Conservation (phyloP, 2,329 filamentous ascomycete genomes). For the Monosporascus sp. region DNA sequence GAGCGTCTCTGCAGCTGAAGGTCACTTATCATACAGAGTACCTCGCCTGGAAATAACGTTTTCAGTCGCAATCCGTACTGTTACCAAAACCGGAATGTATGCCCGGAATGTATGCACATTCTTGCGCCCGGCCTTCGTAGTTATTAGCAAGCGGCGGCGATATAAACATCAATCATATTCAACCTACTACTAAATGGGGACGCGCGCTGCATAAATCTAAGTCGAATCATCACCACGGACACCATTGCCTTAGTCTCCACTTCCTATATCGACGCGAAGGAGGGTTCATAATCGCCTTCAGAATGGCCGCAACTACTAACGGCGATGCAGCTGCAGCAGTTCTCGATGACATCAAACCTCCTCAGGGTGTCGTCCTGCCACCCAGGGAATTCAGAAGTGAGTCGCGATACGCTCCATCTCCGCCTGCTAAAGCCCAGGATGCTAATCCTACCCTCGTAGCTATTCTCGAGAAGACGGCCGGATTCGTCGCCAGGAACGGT, state of each 20-base stretch:
- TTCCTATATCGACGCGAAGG: conserved; percentile 10
- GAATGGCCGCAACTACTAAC: conserved; percentile 41
- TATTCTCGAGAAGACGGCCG: conserved; percentile 88
- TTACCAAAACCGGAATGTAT: too few relatives aligned
- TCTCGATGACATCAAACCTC: conserved; percentile 69
- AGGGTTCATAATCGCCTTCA: conserved; percentile 22
- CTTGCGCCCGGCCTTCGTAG: too few relatives aligned
- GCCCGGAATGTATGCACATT: too few relatives aligned
- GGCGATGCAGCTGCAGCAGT: conserved; percentile 43
- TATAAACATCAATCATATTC: too few relatives aligned
- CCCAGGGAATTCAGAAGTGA: conserved; percentile 76
- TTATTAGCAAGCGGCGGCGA: too few relatives aligned
- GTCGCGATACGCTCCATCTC: conserved; percentile 1
- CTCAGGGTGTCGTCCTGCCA: conserved; percentile 78
- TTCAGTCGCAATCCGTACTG: too few relatives aligned
- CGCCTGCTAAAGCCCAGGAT: background rate
- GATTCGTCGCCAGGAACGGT: conserved; percentile 72
- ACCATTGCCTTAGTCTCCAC: background rate
- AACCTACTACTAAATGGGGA: too few relatives aligned
- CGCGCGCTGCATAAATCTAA: too few relatives aligned
- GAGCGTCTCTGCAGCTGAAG: too few relatives aligned
- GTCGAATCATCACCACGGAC: too few relatives aligned
- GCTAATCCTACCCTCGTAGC: conserved; percentile 11
- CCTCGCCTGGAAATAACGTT: too few relatives aligned
- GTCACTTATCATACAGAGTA: too few relatives aligned